These are phyloP conservation scores for Rosa persica DNA, from an alignment of 306 rosid genomes.

Conservation along the genomic window DNA sequence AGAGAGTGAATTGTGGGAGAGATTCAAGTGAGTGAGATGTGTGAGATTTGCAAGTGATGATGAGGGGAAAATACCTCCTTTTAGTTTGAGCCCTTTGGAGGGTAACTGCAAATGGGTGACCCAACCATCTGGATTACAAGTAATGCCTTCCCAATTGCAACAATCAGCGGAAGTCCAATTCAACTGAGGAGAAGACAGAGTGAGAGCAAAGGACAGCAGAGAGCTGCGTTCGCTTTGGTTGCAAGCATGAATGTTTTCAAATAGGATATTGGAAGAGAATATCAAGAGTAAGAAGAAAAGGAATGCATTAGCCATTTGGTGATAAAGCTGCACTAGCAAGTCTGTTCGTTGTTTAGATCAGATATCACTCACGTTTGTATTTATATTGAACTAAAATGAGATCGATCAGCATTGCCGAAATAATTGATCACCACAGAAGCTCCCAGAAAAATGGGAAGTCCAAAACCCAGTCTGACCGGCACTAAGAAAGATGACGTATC, in stretches of 20 bases:
- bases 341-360: no score
- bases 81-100: background rate
- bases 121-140: background rate
- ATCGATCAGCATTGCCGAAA: no score
- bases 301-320: background rate
- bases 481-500: no score
- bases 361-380: no score
- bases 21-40: conserved; percentile 7
- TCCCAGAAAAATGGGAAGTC: no score
- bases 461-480: no score
- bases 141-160: conserved; percentile 6
- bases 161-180: conserved; percentile 8
- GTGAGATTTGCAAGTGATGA: conserved; percentile 3
- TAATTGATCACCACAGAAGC: no score
- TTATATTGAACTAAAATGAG: no score
- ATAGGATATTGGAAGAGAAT: background rate
- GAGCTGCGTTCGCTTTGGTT: background rate
- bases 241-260: conserved; percentile 4
- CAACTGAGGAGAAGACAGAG: background rate
- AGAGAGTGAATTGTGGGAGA: background rate
- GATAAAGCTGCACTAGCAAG: no score
- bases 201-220: background rate
- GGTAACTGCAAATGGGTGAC: background rate
- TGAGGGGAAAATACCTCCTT: background rate
- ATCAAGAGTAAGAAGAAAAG: background rate